Base-by-base conservation (phyloP, 2,329 filamentous ascomycete genomes). In the Parastagonospora avenae region DNA sequence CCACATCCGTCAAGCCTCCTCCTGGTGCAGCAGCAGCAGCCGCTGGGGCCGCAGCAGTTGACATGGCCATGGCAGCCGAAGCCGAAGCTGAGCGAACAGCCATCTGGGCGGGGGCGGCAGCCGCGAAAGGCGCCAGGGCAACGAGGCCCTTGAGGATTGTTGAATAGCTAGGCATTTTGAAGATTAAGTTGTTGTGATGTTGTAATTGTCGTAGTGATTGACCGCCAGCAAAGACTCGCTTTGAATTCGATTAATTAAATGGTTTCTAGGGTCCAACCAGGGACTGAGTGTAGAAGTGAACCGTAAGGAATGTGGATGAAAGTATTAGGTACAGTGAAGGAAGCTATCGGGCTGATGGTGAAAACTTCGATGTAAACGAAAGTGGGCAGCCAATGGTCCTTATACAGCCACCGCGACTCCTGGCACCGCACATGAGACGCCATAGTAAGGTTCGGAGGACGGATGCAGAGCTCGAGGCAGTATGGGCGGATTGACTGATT, bases 1-100 rank as follows among this genome's bases (percentile, higher is more conserved):
- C 79, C 33, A 78, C 64, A 70, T 82, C 80, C 28, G 71, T 76
- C 57, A 82, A 59, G n/a, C 66, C 71, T 46, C 59, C 64, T 29
- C 46, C 59, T 30, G 67, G 54, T 12, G 59, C 50, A 48, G 66
- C 55, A 28, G 63, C 48, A 28, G 63, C 50, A 28, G 63, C 59
- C 11, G 60, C 46, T 5, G 59, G 51, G 8, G 54, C 50, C 27
- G 53, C 45, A 50, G 55, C 44, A 24, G 54, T 43, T 15, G 57
- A 43, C 4, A 52, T 36, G 3, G 52, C 37, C 30, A 63, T 37
- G 40, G 60, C 47, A 38, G 62, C 54, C 4, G 59, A 44, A 30
- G 64, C 59, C 14, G 63, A 44, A n/a, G 64, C 52, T 55, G 71
- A 61, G 41, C 70, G 68, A 37, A 52, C 60, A 24, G 57, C 48